Base-by-base conservation (phyloP, 176 grass and related monocot genomes). In the Puccinellia tenuiflora region DNA sequence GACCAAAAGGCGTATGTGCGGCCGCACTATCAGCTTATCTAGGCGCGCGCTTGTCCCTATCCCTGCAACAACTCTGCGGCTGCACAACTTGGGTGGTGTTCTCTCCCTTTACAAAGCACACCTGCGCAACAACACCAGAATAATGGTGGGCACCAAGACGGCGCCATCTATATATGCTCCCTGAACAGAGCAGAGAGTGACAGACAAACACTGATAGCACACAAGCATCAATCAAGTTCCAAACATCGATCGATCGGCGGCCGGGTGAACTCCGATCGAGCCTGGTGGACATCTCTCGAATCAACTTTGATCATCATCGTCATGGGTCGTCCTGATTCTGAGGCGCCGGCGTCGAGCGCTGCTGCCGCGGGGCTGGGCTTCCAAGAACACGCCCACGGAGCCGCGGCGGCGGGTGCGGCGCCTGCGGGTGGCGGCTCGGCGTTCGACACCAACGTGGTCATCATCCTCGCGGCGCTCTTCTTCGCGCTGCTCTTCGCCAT, bases 401-500 rank as follows among this genome's bases (percentile, higher is more conserved):
- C n/a, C 79, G 52, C 86, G 63, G 33, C 86, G 12, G 46, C 80
- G 6, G 63, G n/a, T n/a, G n/a, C n/a, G n/a, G n/a, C 7, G 3
- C 54, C 53, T 1, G 6, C 53, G 53, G 46, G 30, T 14, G 8
- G 7, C 11, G 85, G 64, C 57, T 72, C 78, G 61, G 80, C 66
- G 81, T 91, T 93, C 81, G 90, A 96, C 88, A 79, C 88, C 3
- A 96, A 91, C 80, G 90, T 91, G 93, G 88, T 96, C 39, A 86
- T 96, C 69, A 92, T 96, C 71, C 90, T 96, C 0, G 86, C 86
- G 1, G 93, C 91, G 70, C 84, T 97, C 24, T 86, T 97, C 67
- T 87, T 90, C 48, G 86, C 91, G 55, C 61, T 93, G 31, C 72
- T 97, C 52, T 84, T 86, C 85, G 91, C 81, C 22, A 47, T 97